phyloP scores from a whole-genome alignment of 305 asterid genomes.

The Lippia alba region DNA sequence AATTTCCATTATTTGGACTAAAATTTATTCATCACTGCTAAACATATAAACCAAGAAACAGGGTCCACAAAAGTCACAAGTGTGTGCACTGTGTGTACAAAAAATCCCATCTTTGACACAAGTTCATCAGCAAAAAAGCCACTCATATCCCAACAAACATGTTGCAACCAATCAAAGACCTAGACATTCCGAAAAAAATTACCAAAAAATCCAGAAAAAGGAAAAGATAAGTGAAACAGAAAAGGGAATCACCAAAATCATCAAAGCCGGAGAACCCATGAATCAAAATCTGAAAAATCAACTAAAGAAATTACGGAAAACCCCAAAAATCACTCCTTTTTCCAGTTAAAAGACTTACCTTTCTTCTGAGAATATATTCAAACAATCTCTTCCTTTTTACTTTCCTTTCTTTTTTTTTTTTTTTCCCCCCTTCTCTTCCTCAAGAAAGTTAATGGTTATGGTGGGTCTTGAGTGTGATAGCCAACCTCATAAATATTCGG shows the following conservation, averaged over 20 bases:
- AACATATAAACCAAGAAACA: constrained; percentile 17
- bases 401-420: too few relatives aligned
- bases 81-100: neutral
- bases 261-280: neutral
- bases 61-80: neutral
- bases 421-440: neutral
- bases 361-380: neutral
- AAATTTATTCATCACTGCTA: neutral
- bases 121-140: constrained; percentile 4
- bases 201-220: neutral
- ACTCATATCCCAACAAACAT: neutral
- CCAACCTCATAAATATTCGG: constrained; percentile 23
- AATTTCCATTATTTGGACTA: neutral
- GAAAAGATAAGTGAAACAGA: too few relatives aligned
- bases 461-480: constrained; percentile 18
- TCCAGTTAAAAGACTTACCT: constrained; percentile 2
- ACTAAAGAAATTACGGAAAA: neutral
- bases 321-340: neutral
- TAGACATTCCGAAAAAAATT: neutral
- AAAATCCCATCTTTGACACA: constrained; percentile 17
- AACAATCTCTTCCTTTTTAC: neutral
- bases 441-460: neutral
- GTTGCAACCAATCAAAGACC: neutral
- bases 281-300: neutral
- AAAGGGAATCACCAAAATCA: neutral